These are phyloP conservation scores for Tylopilus vinaceipallidus DNA, from an alignment of 768 basidiomycete genomes.

Conservation along the genomic window DNA sequence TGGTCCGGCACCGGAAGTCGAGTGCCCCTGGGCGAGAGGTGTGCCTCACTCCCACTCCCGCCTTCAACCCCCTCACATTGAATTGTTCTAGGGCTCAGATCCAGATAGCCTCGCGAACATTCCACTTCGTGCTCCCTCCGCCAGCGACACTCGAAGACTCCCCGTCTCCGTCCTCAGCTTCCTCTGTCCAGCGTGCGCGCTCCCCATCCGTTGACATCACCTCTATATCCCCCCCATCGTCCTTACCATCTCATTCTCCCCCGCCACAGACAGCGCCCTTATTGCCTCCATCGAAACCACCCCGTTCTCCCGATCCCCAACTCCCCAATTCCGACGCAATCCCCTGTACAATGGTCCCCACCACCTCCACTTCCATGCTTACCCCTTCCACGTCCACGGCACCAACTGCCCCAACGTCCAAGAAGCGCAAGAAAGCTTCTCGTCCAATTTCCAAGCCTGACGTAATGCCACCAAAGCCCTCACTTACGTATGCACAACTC, in stretches of 20 bases:
- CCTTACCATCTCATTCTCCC: slow-evolving; percentile 74
- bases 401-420: slow-evolving; percentile 35
- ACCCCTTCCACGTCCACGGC: slow-evolving; percentile 11
- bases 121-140: slow-evolving; percentile 95
- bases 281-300: slow-evolving; percentile 43
- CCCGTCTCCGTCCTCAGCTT: slow-evolving; percentile 75
- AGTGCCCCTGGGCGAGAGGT: slow-evolving; percentile 86
- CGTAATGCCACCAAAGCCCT: slow-evolving; percentile 86
- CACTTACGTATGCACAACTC: slow-evolving; percentile 86
- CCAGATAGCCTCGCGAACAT: slow-evolving; percentile 95
- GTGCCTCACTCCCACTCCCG: slow-evolving; percentile 15
- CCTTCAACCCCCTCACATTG: slow-evolving; percentile 11
- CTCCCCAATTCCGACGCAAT: slow-evolving; percentile 66
- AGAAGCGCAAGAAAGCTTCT: slow-evolving; percentile 70
- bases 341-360: slow-evolving; percentile 39
- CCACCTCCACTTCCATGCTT: slow-evolving; percentile 23
- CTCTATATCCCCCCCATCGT: slow-evolving; percentile 79
- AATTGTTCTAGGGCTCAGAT: slow-evolving; percentile 79
- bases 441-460: slow-evolving; percentile 53
- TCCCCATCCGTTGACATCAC: slow-evolving; percentile 84
- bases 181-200: slow-evolving; percentile 63
- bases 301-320: slow-evolving; percentile 47
- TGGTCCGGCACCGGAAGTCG: slow-evolving; percentile 89
- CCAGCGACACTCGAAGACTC: slow-evolving; percentile 77
- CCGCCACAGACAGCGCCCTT: slow-evolving; percentile 49